These are phyloP conservation scores for Bipolaris zeicola DNA, from an alignment of 2,329 filamentous ascomycete species.

Conservation along the genomic window DNA sequence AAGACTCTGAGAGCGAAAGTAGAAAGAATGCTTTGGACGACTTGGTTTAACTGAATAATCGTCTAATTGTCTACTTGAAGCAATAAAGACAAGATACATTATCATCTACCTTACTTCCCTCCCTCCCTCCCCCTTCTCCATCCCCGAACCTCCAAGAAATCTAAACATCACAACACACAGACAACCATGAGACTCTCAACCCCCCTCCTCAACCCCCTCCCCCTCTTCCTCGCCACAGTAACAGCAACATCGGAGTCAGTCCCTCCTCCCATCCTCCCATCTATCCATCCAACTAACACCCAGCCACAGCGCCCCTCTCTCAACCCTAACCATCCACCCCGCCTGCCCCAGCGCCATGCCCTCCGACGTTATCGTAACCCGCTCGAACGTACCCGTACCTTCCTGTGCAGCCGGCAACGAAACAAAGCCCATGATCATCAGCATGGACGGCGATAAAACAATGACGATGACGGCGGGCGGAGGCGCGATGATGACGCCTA, in stretches of 20 bases:
- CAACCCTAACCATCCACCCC: slow-evolving; percentile 22
- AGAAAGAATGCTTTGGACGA: too few species aligned
- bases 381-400: slow-evolving; percentile 19
- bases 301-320: slow-evolving; percentile 12
- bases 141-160: too few species aligned
- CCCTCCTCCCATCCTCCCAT: background rate
- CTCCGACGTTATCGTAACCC: slow-evolving; percentile 25
- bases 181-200: slow-evolving; percentile 4
- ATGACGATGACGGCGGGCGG: slow-evolving; percentile 5
- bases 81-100: background rate
- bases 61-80: background rate
- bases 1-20: too few species aligned
- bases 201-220: background rate
- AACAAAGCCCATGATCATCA: slow-evolving; percentile 26
- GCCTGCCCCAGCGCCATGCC: slow-evolving; percentile 23
- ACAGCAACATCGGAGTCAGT: slow-evolving; percentile 11
- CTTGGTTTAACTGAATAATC: too few species aligned
- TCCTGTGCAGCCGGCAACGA: slow-evolving; percentile 25
- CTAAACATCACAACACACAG: too few species aligned
- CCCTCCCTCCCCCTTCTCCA: too few species aligned
- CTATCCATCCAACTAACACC: background rate
- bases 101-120: too few species aligned
- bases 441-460: slow-evolving; percentile 12
- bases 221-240: background rate
- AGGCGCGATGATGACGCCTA: background rate